Percentiles rank a stretch among this genome's conserved stretches.
These are phyloP conservation scores for Setaria viridis DNA, from an alignment of 202 grass and related monocot genomes.

Conservation along the genomic window DNA sequence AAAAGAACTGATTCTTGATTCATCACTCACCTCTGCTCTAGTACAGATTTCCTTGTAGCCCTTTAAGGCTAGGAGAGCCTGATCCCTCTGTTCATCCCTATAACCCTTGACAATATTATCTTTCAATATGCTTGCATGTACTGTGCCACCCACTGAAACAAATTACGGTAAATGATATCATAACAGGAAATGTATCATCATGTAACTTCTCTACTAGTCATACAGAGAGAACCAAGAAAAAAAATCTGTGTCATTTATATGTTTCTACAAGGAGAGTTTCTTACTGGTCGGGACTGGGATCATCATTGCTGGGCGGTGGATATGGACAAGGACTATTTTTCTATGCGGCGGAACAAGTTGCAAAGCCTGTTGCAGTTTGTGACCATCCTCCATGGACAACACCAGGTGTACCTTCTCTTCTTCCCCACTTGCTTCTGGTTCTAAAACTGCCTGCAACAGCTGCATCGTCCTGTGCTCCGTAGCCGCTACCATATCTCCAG, in stretches of 20 bases:
- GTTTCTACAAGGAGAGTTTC: neutral
- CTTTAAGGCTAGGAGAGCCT: slow-evolving; percentile 7
- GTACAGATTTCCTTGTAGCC: slow-evolving; percentile 28
- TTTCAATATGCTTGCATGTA: slow-evolving; percentile 20
- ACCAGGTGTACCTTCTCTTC: slow-evolving; percentile 31
- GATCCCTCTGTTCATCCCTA: slow-evolving; percentile 20
- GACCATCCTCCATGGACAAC: slow-evolving; percentile 20
- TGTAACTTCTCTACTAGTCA: neutral
- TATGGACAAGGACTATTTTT: slow-evolving; percentile 21
- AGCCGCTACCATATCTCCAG: neutral
- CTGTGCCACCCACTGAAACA: slow-evolving; percentile 17
- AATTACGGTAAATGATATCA: neutral
- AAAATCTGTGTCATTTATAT: neutral
- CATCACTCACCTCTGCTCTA: slow-evolving; percentile 4
- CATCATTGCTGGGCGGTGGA: slow-evolving; percentile 38
- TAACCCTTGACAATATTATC: slow-evolving; percentile 3
- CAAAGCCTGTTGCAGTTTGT: neutral
- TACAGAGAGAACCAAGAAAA: neutral
- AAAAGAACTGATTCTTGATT: neutral
- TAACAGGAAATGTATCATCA: neutral
- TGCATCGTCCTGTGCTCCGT: neutral
- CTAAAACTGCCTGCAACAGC: slow-evolving; percentile 10
- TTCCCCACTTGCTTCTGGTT: slow-evolving; percentile 18
- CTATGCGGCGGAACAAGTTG: neutral
- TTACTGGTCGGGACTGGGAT: slow-evolving; percentile 25